Evolutionary conservation across 2,329 filamentous ascomycete species (phyloP), one percentile per base, ranked within the genome.

Genomic region (Diaporthe destruens): DNA sequence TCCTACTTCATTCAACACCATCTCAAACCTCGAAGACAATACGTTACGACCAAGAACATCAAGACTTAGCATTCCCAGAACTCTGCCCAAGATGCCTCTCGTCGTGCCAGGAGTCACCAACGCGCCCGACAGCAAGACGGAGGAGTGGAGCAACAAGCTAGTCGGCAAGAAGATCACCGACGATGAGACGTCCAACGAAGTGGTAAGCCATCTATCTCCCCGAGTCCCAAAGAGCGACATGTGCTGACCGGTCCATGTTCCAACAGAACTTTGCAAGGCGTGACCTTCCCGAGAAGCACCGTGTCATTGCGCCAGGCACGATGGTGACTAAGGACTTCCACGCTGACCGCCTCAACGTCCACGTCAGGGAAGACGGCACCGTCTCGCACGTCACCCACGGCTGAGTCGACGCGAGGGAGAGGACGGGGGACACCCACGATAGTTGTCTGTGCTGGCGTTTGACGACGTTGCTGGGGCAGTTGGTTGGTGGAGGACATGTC

Each of bases 131-230:
- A 81, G 80, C 76, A 84, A 85, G 81, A 88, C 85, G 47, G 83
- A 89, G 73, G 84, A 89, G 77, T 92, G 90, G 90, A 83, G 82
- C 76, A 87, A 86, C 81, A 90, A 91, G 84, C 84, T 92, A 6
- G 86, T 89, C 57, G 90, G 90, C 78, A 92, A 92, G 87, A 91
- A 85, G 61, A 80, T 91, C 16, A 85, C 85, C 14, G 89, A 90
- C 0, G 77, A 81, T 20, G 71, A 72, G 44, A 79, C 81, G 23
- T 84, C 85, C 69, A 87, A 82, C 75, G 88, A 88, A 79, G 88
- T 85, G 11, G 90, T 91, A 81, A 70, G 85, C 77, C 18, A 29
- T 14, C 5, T 42, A 12, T 5, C 9, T 11, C 16, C 44, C 16
- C 7, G 14, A 57, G 20, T 7, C 7, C 20, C 39, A 42, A n/a